Percentiles rank a stretch among this genome's conserved stretches.
Conservation (phyloP, 1,284 basidiomycete species). For the Acaromyces ingoldii region DNA sequence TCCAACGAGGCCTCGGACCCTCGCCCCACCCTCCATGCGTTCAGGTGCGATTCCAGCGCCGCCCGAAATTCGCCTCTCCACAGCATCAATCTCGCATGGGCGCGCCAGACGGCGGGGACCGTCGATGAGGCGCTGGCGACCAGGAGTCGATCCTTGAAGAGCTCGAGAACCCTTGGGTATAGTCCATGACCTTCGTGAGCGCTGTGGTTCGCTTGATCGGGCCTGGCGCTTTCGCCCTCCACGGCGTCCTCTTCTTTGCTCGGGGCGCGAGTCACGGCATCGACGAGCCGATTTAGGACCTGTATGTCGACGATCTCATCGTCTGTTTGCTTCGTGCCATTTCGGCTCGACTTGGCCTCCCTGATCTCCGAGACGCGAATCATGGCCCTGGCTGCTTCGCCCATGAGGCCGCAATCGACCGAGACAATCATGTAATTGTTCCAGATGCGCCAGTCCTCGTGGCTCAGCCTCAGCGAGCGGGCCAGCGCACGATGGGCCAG, state of each 20-base stretch:
- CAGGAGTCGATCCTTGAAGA: conserved; percentile 74
- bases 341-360: conserved; percentile 58
- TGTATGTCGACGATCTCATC: conserved; percentile 67
- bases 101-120: conserved; percentile 27
- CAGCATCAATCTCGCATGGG: conserved; percentile 34
- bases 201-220: conserved; percentile 19
- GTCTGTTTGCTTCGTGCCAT: not conserved
- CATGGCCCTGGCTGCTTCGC: conserved; percentile 79
- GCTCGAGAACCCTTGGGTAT: conserved; percentile 60
- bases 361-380: conserved; percentile 69
- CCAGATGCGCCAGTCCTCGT: conserved; percentile 98
- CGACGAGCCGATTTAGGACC: conserved; percentile 79
- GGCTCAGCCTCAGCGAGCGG: conserved; percentile 75
- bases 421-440: conserved; percentile 92
- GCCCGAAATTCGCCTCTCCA: conserved; percentile 27
- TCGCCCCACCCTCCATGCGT: conserved; percentile 23
- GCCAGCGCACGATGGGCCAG: conserved; percentile 91
- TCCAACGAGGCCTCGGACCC: conserved; percentile 19
- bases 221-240: conserved; percentile 11
- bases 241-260: conserved; percentile 13
- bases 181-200: conserved; percentile 68
- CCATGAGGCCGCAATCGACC: conserved; percentile 84
- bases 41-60: conserved; percentile 27
- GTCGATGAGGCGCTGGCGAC: conserved; percentile 64
- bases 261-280: conserved; percentile 68